Evolutionary conservation across 2,329 filamentous ascomycete genomes (phyloP), one percentile per base, ranked within the genome.

Genomic region (Fusarium ramigenum): DNA sequence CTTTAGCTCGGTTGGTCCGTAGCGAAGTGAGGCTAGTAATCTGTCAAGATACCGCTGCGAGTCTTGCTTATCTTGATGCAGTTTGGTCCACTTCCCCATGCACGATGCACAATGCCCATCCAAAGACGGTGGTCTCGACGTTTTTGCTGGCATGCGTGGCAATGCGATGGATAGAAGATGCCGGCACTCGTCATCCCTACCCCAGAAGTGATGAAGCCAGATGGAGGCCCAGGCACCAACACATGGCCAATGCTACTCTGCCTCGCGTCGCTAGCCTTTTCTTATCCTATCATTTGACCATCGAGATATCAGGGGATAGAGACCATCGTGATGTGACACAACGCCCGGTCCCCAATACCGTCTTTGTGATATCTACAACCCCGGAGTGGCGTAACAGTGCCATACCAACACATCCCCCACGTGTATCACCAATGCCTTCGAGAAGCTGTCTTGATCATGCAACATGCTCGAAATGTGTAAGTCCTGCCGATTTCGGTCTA

Each of bases 241-340:
- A 66, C 66, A 60, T 72, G 66, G 60, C 47, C 68, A 44, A 39
- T 63, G 43, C 69, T 50, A 44, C 52, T 54, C 37, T 43, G 36
- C 43, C 15, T 44, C 42, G 23, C 23, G 43, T 36, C 46, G 16
- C 53, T 73, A 74, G 66, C 46, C 57, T 44, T 54, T 23, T 66
- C 58, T 56, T 50, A 30, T 61, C 60, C 61, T 70, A 73, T 73
- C 70, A 74, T 71, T 73, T 73, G 70, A 74, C 66, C 70, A 58
- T 60, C 66, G 46, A 60, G 43, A 60, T 70, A 44, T 50, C 54
- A 65, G 63, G 47, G 66, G 60, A 64, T 46, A 36, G 39, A 39
- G 39, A 10, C 52, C 46, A 68, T 68, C 37, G 40, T 64, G 43
- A 69, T 69, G 25, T 62, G 47, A 42, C 64, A 68, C 66, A 21